Percentiles rank a stretch among this genome's conserved stretches.
Evolutionary conservation across 179 eudicot species (phyloP).

Genomic region (Beta macrorhiza): DNA sequence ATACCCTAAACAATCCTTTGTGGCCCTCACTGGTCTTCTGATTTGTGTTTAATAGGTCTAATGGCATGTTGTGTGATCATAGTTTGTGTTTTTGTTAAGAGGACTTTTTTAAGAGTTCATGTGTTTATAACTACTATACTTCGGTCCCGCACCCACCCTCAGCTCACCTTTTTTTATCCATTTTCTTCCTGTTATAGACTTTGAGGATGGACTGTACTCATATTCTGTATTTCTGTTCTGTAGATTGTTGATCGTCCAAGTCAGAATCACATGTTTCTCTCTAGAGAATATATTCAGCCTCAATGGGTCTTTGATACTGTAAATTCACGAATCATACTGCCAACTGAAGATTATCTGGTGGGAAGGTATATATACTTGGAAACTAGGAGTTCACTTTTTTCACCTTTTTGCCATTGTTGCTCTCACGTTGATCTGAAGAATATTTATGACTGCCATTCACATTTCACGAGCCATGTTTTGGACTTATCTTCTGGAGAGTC

Average conservation of each 20-base stretch:
- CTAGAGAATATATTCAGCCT: conserved; percentile 90
- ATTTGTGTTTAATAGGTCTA: background rate
- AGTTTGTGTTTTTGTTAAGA: background rate
- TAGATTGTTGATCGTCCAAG: conserved; percentile 93
- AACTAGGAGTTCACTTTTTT: background rate
- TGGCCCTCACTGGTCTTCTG: background rate
- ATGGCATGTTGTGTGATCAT: background rate
- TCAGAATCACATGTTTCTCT: conserved; percentile 62
- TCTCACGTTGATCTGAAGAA: background rate
- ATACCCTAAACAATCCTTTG: background rate
- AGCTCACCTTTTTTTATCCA: background rate
- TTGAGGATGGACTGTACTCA: background rate
- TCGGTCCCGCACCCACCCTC: background rate
- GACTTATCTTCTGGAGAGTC: background rate
- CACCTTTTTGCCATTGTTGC: background rate
- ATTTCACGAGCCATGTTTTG: background rate
- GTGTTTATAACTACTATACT: background rate
- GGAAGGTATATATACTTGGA: conserved; percentile 65
- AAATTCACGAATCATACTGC: conserved; percentile 77
- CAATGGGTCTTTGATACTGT: conserved; percentile 93
- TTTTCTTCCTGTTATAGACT: background rate
- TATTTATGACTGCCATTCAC: background rate
- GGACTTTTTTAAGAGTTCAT: background rate
- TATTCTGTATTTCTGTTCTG: conserved; percentile 16
- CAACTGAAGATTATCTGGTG: conserved; percentile 71